Base-by-base conservation (phyloP, 305 asterid species). In the Stenogyne calaminthoides region DNA sequence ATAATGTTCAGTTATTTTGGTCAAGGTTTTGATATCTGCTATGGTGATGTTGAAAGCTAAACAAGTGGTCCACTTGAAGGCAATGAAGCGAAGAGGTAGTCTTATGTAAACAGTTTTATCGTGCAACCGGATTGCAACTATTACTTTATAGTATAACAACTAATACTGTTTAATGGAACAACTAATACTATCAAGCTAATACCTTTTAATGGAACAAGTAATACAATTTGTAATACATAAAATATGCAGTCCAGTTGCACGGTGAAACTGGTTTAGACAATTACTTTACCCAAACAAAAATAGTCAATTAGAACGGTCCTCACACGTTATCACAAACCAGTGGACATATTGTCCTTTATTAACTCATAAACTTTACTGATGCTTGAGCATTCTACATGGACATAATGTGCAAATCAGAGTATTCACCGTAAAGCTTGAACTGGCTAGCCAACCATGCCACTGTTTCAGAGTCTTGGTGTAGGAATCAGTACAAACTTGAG, bases 401-500 rank as follows among this genome's bases (percentile, higher is more conserved):
- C 34, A 69, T 37, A 51, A 47, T 19, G 20, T 71, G 72, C 37
- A 27, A 14, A 61, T 42, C 47, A 75, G 76, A 70, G 73, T 44
- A 59, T 36, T 74, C 77, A 94, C 99, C 89, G 91, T 59, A 78
- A 91, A 94, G 83, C 92, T 89, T 66, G 98, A 90, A 86, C 99
- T 91, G 69, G 99, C 99, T 37, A 94, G 85, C 99, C 98, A 94
- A 63, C 99, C 97, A 77, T 94, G 99, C 87, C 88, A 94, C 80
- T 91, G 84, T 81, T 94, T 90, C 81, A 94, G 84, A n/a, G 98
- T 94, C 85, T n/a, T n/a, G n/a, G n/a, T n/a, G n/a, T n/a, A n/a
- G n/a, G n/a, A n/a, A n/a, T n/a, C n/a, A n/a, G n/a, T n/a, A n/a
- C n/a, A n/a, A n/a, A n/a, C n/a, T n/a, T n/a, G n/a, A n/a, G n/a